Conservation (phyloP, 768 basidiomycete genomes). For the Tricholoma flavovirens region DNA sequence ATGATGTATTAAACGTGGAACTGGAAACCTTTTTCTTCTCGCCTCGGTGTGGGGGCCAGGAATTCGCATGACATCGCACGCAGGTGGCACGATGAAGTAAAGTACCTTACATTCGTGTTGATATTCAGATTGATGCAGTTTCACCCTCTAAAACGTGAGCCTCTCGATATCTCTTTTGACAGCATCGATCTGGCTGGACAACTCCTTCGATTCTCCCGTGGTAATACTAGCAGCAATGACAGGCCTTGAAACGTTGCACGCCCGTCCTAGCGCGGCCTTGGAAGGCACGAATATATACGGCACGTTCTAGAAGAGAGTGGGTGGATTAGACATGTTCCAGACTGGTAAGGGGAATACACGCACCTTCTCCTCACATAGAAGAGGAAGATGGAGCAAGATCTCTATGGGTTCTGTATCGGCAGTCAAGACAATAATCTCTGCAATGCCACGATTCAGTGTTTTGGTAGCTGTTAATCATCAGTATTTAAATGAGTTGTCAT, state of each 20-base stretch:
- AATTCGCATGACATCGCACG: no score
- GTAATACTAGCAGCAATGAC: conserved; percentile 96
- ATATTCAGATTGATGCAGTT: background rate
- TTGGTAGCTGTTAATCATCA: conserved; percentile 68
- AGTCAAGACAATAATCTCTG: conserved; percentile 96
- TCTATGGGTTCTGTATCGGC: conserved; percentile 97
- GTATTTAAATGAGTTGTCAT: conserved; percentile 5
- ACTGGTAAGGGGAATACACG: conserved; percentile 7
- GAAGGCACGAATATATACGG: conserved; percentile 93
- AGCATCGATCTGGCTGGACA: conserved; percentile 81
- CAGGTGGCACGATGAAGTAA: background rate
- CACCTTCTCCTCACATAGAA: conserved; percentile 98
- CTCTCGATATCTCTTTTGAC: conserved; percentile 83
- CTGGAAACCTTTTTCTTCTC: no score
- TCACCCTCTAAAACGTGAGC: conserved; percentile 35
- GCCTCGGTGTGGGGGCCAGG: no score
- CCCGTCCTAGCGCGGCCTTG: conserved; percentile 93
- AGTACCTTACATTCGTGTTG: background rate
- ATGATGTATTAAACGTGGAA: no score
- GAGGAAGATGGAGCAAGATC: conserved; percentile 93
- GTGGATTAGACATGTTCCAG: conserved; percentile 2
- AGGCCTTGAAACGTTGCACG: conserved; percentile 91
- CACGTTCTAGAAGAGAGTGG: conserved; percentile 83
- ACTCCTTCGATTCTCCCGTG: conserved; percentile 91
- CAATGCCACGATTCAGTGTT: conserved; percentile 95